These are phyloP conservation scores for Ophiosphaerella korrae DNA, from an alignment of 2,329 filamentous ascomycete genomes.

Conservation along the genomic window DNA sequence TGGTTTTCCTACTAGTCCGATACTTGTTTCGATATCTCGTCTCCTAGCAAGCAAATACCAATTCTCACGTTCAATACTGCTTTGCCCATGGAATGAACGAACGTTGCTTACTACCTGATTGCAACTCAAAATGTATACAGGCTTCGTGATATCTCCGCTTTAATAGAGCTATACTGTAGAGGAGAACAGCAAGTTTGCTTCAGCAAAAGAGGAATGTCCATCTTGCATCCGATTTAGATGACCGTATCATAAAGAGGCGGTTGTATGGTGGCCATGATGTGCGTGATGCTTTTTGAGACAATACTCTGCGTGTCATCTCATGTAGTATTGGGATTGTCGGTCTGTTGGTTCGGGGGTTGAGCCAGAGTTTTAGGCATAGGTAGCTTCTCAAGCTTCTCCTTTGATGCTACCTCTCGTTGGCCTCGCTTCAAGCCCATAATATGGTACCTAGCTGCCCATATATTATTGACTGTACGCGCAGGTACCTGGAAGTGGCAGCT, in stretches of 20 bases:
- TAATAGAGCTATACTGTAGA: slow-evolving; percentile 1
- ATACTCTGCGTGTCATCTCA: neutral
- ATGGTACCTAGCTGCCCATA: no score
- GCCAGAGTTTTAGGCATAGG: no score
- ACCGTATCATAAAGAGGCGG: slow-evolving; percentile 16
- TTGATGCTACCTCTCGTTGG: no score
- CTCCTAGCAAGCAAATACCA: slow-evolving; percentile 3
- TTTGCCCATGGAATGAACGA: no score
- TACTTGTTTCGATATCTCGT: neutral
- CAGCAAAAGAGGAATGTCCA: neutral
- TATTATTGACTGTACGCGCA: no score
- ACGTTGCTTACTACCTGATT: no score
- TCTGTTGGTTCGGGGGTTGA: no score
- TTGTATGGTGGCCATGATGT: slow-evolving; percentile 31
- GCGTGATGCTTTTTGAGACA: slow-evolving; percentile 17
- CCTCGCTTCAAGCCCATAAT: no score
- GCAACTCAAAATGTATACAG: neutral
- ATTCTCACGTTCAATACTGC: neutral
- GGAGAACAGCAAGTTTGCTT: neutral
- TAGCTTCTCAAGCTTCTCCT: no score
- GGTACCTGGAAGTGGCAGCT: no score
- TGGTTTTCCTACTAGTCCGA: neutral
- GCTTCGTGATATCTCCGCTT: slow-evolving; percentile 5
- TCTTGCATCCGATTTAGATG: slow-evolving; percentile 39
- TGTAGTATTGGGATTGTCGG: no score